phyloP scores from a whole-genome alignment of 768 basidiomycete species.

The Lactifluus hygrophoroides region DNA sequence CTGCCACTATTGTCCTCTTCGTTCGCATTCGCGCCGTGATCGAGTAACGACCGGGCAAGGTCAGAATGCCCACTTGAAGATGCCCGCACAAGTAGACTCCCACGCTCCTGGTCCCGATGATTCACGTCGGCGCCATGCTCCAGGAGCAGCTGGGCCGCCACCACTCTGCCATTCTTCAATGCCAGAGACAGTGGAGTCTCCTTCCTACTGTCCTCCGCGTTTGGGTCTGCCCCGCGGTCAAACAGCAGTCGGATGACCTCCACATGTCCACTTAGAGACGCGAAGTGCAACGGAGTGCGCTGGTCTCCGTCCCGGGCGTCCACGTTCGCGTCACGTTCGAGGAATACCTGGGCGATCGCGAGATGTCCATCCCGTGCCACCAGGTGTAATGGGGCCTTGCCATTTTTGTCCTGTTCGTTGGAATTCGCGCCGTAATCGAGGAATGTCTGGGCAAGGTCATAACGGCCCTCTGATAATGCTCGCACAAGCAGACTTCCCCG shows the following conservation, averaged over 20 bases:
- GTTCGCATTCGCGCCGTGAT: not conserved
- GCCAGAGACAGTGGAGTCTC: not conserved
- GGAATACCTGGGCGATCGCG: no score
- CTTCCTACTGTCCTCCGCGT: accelerated
- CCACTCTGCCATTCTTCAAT: not conserved
- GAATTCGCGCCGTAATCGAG: no score
- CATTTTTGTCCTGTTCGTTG: no score
- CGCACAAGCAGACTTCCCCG: no score
- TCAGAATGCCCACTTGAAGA: not conserved
- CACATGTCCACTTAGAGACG: not conserved
- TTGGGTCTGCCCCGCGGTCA: not conserved
- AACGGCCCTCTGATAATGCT: no score
- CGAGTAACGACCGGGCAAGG: not conserved
- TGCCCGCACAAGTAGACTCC: not conserved
- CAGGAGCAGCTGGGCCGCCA: not conserved
- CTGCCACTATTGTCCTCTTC: not conserved
- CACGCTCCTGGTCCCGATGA: accelerated
- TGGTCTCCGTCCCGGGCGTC: not conserved
- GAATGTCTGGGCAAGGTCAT: no score
- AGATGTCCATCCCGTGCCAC: no score
- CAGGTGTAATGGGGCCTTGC: no score
- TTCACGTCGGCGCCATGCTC: not conserved
- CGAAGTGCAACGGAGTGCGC: not conserved
- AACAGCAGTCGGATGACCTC: not conserved
- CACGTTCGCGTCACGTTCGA: no score